Percentiles rank a stretch among this genome's conserved stretches.
Evolutionary conservation across 2,329 filamentous ascomycete genomes (phyloP).

Genomic region (Keithomyces neogunnii): DNA sequence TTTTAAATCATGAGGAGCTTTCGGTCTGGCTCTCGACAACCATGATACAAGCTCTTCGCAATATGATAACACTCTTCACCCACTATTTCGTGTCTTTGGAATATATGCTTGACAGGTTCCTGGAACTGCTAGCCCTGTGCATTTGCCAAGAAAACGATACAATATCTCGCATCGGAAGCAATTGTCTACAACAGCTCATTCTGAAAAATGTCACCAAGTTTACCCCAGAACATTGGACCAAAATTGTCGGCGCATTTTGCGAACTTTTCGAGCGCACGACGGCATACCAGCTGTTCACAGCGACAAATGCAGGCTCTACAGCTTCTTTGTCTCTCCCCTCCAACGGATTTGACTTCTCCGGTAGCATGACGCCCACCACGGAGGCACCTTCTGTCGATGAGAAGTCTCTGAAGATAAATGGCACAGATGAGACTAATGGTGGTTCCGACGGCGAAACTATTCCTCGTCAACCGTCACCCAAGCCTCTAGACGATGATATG

Average conservation of each 20-base stretch:
- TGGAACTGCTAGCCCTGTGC: conserved; percentile 88
- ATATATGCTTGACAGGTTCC: conserved; percentile 96
- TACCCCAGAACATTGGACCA: conserved; percentile 75
- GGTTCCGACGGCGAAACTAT: conserved; percentile 24
- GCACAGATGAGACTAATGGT: conserved; percentile 27
- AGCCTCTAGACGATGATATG: conserved; percentile 25
- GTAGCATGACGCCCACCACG: conserved; percentile 30
- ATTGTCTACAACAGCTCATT: conserved; percentile 94
- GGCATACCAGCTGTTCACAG: conserved; percentile 89
- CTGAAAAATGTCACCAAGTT: conserved; percentile 95
- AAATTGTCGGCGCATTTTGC: conserved; percentile 92
- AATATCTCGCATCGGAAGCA: conserved; percentile 93
- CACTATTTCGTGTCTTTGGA: conserved; percentile 96
- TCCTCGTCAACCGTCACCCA: conserved; percentile 17
- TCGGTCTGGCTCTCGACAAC: conserved; percentile 98
- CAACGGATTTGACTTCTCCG: conserved; percentile 43
- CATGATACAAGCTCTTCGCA: conserved; percentile 96
- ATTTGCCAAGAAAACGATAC: conserved; percentile 99
- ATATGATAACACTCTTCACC: conserved; percentile 98
- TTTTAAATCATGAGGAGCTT: conserved; percentile 89
- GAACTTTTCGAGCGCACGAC: conserved; percentile 93
- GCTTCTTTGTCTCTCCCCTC: conserved; percentile 42
- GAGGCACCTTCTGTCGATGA: conserved; percentile 37
- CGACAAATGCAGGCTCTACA: conserved; percentile 50
- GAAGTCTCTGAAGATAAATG: conserved; percentile 55